Conservation (phyloP, 108 stramenopile genomes). For the Fragilaria radians region DNA sequence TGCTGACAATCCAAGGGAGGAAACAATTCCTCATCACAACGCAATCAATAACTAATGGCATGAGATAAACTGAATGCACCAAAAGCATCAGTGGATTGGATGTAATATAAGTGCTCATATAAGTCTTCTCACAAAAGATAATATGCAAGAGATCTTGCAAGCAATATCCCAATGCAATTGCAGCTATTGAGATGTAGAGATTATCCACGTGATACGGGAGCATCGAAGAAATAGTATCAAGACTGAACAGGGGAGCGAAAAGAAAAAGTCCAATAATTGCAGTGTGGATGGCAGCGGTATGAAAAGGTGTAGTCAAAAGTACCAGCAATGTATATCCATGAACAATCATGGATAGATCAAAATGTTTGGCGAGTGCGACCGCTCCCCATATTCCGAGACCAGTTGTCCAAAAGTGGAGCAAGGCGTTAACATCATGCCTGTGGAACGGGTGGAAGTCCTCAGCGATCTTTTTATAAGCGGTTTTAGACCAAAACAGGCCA, state of each 20-base stretch:
- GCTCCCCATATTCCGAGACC: constrained; percentile 45
- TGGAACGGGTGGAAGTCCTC: constrained; percentile 44
- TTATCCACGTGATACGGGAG: not conserved
- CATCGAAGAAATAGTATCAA: not conserved
- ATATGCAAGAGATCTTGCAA: constrained; percentile 42
- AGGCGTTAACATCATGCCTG: constrained; percentile 42
- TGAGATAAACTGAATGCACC: constrained; percentile 41
- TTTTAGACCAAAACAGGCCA: constrained; percentile 24
- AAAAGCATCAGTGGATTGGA: constrained; percentile 33
- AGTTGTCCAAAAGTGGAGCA: constrained; percentile 35
- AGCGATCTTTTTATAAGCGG: constrained; percentile 28
- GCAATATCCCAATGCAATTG: constrained; percentile 35
- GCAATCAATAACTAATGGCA: constrained; percentile 42
- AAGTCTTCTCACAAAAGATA: constrained; percentile 31
- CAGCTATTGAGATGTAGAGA: constrained; percentile 10
- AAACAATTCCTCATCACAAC: constrained; percentile 33
- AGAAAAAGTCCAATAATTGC: constrained; percentile 14
- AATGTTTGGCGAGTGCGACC: constrained; percentile 15
- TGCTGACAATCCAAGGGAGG: constrained; percentile 31
- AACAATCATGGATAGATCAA: constrained; percentile 8
- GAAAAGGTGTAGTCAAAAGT: constrained; percentile 26
- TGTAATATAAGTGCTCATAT: constrained; percentile 34
- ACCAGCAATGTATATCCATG: constrained; percentile 22
- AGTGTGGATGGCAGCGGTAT: constrained; percentile 30
- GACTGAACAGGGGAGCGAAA: not conserved